Evolutionary conservation across 108 stramenopile genomes (phyloP).

Genomic region (Cyclotella kingstonii): DNA sequence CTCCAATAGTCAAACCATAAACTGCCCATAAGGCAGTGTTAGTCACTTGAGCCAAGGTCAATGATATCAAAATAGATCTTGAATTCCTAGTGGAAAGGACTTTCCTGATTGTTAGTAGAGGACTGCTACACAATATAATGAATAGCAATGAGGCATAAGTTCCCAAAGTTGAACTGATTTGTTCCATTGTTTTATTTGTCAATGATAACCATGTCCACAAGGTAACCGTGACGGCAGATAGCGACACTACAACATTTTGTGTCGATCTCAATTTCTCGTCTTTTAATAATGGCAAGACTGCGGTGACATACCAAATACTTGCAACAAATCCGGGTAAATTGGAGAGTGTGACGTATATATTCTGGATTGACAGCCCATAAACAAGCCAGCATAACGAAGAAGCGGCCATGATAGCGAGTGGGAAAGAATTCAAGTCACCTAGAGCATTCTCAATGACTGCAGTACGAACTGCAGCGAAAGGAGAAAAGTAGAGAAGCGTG

Average conservation of each 20-base stretch:
- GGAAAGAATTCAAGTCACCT: slow-evolving; percentile 46
- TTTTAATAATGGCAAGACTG: slow-evolving; percentile 25
- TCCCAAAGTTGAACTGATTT: slow-evolving; percentile 35
- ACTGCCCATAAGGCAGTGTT: slow-evolving; percentile 58
- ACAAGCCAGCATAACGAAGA: slow-evolving; percentile 47
- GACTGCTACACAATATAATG: slow-evolving; percentile 46
- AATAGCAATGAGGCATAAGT: slow-evolving; percentile 48
- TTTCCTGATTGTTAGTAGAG: slow-evolving; percentile 44
- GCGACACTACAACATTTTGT: slow-evolving; percentile 27
- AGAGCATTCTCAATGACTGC: slow-evolving; percentile 22
- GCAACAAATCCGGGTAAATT: slow-evolving; percentile 47
- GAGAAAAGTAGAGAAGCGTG: slow-evolving; percentile 49
- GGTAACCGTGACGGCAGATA: slow-evolving; percentile 34
- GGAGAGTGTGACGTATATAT: slow-evolving; percentile 49
- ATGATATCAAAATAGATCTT: slow-evolving; percentile 36
- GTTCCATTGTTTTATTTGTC: slow-evolving; percentile 26
- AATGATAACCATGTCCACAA: slow-evolving; percentile 52
- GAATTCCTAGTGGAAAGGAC: slow-evolving; percentile 41
- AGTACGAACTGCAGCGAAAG: slow-evolving; percentile 35
- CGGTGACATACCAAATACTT: slow-evolving; percentile 44
- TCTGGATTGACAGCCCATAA: slow-evolving; percentile 45
- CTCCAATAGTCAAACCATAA: slow-evolving; percentile 50
- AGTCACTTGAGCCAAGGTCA: slow-evolving; percentile 49
- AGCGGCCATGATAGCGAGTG: slow-evolving; percentile 51
- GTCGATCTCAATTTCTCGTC: slow-evolving; percentile 18